Evolutionary conservation across 2,329 filamentous ascomycete species (phyloP).

Genomic region (Gremmenia infestans): DNA sequence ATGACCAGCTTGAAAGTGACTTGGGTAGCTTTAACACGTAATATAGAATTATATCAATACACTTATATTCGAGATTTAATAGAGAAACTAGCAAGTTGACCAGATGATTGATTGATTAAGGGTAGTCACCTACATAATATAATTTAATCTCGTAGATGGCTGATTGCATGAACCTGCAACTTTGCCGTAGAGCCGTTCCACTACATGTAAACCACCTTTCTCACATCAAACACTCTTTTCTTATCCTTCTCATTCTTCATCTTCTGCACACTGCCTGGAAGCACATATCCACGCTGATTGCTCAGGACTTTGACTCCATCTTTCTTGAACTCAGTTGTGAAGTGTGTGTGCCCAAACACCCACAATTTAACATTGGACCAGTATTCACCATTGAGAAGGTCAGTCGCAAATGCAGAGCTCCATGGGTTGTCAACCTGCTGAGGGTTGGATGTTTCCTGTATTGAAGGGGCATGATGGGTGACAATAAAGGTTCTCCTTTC

Average conservation of each 20-base stretch:
- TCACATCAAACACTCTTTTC: neutral
- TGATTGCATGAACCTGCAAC: too few species aligned
- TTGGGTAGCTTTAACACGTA: too few species aligned
- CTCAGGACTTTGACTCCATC: conserved; percentile 33
- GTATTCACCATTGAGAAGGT: conserved; percentile 34
- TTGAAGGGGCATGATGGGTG: conserved; percentile 38
- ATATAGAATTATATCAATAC: too few species aligned
- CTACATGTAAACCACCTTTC: neutral
- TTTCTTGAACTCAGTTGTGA: conserved; percentile 36
- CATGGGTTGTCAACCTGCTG: conserved; percentile 35
- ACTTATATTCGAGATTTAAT: too few species aligned
- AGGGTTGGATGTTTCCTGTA: conserved; percentile 41
- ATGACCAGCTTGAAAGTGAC: too few species aligned
- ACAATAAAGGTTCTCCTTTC: conserved; percentile 34
- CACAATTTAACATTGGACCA: conserved; percentile 33
- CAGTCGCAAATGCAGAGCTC: conserved; percentile 48
- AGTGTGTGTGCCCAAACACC: conserved; percentile 44
- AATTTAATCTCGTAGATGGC: too few species aligned
- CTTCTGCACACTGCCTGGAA: neutral
- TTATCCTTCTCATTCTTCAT: neutral
- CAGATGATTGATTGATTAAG: too few species aligned
- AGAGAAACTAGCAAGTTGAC: too few species aligned
- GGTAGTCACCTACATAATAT: too few species aligned
- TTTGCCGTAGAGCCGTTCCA: neutral
- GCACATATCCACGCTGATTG: conserved; percentile 41